Percentiles rank a stretch among this genome's conserved stretches.
Conservation (phyloP, 352 stramenopile species). For the Phytophthora rubi region DNA sequence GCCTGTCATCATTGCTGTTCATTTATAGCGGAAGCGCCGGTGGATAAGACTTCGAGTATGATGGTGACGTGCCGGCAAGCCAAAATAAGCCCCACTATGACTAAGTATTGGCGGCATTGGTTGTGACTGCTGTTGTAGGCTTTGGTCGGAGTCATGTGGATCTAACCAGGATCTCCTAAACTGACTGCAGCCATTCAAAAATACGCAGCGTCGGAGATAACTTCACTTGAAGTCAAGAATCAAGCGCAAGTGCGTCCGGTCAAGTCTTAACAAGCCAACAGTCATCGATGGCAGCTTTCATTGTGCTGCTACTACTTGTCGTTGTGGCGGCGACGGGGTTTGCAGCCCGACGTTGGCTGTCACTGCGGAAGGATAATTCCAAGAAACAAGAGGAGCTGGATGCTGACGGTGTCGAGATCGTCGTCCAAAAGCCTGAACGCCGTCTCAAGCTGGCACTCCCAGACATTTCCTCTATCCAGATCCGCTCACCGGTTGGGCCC, state of each 20-base stretch:
- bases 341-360: constrained; percentile 33
- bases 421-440: constrained; percentile 44
- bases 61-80: constrained; percentile 12
- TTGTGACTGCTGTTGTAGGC: no score
- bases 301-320: constrained; percentile 35
- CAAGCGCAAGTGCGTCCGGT: not conserved
- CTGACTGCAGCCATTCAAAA: constrained; percentile 20
- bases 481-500: constrained; percentile 32
- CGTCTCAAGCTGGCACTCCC: constrained; percentile 37
- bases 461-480: constrained; percentile 30
- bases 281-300: constrained; percentile 25
- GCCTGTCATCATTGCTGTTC: not conserved
- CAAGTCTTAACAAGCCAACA: constrained; percentile 1
- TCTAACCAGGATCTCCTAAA: not conserved
- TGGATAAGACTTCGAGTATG: constrained; percentile 34
- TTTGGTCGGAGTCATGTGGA: not conserved
- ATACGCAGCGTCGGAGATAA: constrained; percentile 15
- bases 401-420: constrained; percentile 45
- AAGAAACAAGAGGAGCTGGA: constrained; percentile 45
- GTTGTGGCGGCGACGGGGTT: constrained; percentile 37
- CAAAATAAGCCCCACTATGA: constrained; percentile 25
- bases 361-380: constrained; percentile 26
- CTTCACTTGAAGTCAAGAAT: not conserved
- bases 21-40: constrained; percentile 30
- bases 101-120: constrained; percentile 7